A percentile compares a stretch with the other conserved stretches of the same genome.
These are phyloP conservation scores for Sambucus nigra DNA, from an alignment of 129 eudicot species.

Conservation along the genomic window DNA sequence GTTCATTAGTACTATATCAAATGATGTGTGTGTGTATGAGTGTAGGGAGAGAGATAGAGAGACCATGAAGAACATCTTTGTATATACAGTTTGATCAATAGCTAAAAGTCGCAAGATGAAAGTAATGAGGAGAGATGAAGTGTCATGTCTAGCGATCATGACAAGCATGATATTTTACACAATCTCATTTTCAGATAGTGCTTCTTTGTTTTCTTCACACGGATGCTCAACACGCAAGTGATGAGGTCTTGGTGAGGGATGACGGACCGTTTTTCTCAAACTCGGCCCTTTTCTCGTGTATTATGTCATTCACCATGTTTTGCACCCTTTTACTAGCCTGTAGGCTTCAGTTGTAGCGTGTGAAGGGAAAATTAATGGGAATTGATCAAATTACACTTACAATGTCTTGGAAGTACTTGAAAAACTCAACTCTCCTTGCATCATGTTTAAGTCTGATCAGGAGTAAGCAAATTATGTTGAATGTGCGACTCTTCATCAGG, in stretches of 20 bases:
- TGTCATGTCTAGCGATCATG: conserved; percentile 57
- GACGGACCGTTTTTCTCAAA: conserved; percentile 25
- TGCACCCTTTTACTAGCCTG: conserved; percentile 35
- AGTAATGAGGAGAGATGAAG: conserved; percentile 40
- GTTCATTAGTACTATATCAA: not conserved
- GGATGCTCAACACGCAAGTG: conserved; percentile 40
- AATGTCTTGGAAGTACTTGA: conserved; percentile 28
- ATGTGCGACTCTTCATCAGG: conserved; percentile 49
- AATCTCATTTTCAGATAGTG: conserved; percentile 41
- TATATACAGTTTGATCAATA: conserved; percentile 15
- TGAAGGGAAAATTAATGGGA: conserved; percentile 42
- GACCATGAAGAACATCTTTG: conserved; percentile 31
- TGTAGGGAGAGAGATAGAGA: not conserved
- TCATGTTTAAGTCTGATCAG: conserved; percentile 51
- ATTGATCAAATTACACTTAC: conserved; percentile 36
- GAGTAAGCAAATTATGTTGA: conserved; percentile 45
- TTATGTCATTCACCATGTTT: conserved; percentile 24
- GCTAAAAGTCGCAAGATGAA: conserved; percentile 33
- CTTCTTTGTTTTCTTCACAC: conserved; percentile 17
- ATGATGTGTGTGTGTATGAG: not conserved
- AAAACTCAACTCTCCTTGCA: conserved; percentile 31
- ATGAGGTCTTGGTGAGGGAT: conserved; percentile 41
- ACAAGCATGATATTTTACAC: conserved; percentile 28
- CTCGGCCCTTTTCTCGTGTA: conserved; percentile 33
- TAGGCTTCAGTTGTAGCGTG: conserved; percentile 34